A percentile compares a stretch with the other conserved stretches of the same genome.
These are phyloP conservation scores for Croton laevigatus DNA, from an alignment of 441 rosid genomes.

Conservation along the genomic window DNA sequence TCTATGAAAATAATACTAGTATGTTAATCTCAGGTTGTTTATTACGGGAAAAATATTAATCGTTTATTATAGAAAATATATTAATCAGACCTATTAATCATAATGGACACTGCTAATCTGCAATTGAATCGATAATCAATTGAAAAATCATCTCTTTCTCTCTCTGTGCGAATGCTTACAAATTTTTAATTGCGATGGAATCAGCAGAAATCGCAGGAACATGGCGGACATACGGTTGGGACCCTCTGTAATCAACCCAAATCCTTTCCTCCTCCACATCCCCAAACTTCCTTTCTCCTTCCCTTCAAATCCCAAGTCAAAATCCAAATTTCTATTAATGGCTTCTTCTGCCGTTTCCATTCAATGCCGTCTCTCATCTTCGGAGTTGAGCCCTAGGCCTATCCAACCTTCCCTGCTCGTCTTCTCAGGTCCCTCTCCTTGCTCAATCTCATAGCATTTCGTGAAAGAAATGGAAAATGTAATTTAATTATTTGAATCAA, in stretches of 20 bases:
- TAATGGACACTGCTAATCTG: too few species aligned
- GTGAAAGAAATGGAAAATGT: background rate
- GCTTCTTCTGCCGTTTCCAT: constrained; percentile 25
- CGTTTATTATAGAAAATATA: too few species aligned
- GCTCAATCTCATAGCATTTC: background rate
- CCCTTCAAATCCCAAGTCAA: background rate
- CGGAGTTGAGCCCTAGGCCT: constrained; percentile 34
- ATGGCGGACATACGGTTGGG: constrained; percentile 52
- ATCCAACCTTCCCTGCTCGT: constrained; percentile 72
- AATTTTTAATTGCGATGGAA: too few species aligned
- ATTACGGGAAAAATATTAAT: too few species aligned
- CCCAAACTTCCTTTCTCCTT: constrained; percentile 8
- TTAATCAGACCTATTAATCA: too few species aligned
- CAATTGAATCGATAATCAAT: too few species aligned
- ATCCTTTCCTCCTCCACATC: constrained; percentile 14
- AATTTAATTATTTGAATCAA: background rate
- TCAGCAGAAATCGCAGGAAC: constrained; percentile 30
- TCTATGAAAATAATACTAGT: too few species aligned
- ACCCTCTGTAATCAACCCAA: constrained; percentile 26
- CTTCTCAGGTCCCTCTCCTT: constrained; percentile 50
- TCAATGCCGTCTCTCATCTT: constrained; percentile 20
- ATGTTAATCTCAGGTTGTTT: too few species aligned
- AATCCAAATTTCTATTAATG: constrained; percentile 28
- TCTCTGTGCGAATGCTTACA: too few species aligned
- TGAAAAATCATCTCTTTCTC: too few species aligned